phyloP scores from a whole-genome alignment of 1,139 yeast genomes.

The Taiozyma onychis region DNA sequence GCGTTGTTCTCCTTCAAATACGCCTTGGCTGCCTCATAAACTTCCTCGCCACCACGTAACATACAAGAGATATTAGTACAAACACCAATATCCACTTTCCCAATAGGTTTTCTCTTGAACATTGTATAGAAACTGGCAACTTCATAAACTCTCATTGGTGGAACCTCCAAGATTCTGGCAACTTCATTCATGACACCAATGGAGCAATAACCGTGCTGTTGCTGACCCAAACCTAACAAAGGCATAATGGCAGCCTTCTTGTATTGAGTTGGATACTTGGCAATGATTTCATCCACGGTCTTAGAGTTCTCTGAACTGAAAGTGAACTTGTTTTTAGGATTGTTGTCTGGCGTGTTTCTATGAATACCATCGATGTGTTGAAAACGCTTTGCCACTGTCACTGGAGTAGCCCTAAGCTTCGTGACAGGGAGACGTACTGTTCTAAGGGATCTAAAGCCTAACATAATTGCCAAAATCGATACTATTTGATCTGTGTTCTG shows the following conservation, averaged over 20 bases:
- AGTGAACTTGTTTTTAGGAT: conserved; percentile 65
- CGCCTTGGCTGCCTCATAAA: conserved; percentile 63
- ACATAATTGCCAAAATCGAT: neutral
- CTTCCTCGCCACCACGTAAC: conserved; percentile 74
- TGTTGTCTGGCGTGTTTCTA: conserved; percentile 66
- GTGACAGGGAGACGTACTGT: neutral
- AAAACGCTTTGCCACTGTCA: conserved; percentile 9
- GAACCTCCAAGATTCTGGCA: conserved; percentile 80
- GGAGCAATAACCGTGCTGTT: conserved; percentile 83
- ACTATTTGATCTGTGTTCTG: neutral
- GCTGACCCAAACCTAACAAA: conserved; percentile 78
- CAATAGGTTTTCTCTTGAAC: conserved; percentile 87
- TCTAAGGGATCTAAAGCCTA: neutral
- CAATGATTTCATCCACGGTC: conserved; percentile 68
- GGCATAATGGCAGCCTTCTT: conserved; percentile 91
- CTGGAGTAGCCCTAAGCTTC: neutral
- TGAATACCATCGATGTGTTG: conserved; percentile 42
- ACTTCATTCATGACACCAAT: conserved; percentile 92
- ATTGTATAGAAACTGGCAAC: conserved; percentile 91
- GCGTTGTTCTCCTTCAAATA: conserved; percentile 74
- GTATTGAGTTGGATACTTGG: conserved; percentile 81
- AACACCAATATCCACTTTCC: conserved; percentile 77
- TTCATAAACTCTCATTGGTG: conserved; percentile 93
- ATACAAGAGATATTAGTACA: conserved; percentile 93
- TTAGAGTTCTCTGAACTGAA: conserved; percentile 63